Percentiles rank a stretch among this genome's conserved stretches.
Evolutionary conservation across 1,284 basidiomycete species (phyloP).

Genomic region (Ceratobasidium sp.): DNA sequence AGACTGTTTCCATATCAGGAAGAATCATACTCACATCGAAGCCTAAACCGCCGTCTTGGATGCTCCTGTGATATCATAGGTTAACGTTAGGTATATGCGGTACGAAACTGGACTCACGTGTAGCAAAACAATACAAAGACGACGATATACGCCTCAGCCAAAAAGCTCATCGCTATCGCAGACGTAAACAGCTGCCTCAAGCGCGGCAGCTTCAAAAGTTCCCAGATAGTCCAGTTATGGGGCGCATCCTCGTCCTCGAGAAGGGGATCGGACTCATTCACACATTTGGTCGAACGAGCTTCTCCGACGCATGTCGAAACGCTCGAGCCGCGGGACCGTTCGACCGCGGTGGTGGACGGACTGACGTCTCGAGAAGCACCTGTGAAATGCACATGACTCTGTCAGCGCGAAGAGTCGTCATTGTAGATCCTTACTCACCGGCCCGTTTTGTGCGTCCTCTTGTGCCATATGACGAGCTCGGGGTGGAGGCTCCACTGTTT

Average conservation of each 20-base stretch:
- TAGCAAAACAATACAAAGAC: conserved; percentile 40
- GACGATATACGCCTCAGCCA: conserved; percentile 34
- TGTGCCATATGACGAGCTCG: conserved; percentile 35
- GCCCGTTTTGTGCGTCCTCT: conserved; percentile 11
- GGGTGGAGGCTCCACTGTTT: conserved; percentile 23
- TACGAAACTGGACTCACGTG: conserved; percentile 11
- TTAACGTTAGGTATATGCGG: background rate
- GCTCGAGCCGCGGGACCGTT: conserved; percentile 26
- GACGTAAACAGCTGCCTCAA: conserved; percentile 31
- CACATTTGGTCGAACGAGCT: background rate
- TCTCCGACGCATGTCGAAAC: conserved; percentile 28
- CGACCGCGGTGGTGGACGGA: background rate
- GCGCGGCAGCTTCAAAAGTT: conserved; percentile 26
- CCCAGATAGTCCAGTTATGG: conserved; percentile 23
- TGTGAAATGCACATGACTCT: background rate
- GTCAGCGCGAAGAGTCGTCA: background rate
- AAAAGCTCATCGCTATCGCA: conserved; percentile 24
- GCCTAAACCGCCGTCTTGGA: conserved; percentile 34
- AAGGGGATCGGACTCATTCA: conserved; percentile 17
- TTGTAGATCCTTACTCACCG: conserved; percentile 9
- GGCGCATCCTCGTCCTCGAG: conserved; percentile 21
- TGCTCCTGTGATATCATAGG: background rate
- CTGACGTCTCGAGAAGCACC: conserved; percentile 20
- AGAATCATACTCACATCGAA: conserved; percentile 25
- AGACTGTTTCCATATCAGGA: background rate